These are phyloP conservation scores for Hypericum perforatum DNA, from an alignment of 345 rosid species.

Conservation along the genomic window DNA sequence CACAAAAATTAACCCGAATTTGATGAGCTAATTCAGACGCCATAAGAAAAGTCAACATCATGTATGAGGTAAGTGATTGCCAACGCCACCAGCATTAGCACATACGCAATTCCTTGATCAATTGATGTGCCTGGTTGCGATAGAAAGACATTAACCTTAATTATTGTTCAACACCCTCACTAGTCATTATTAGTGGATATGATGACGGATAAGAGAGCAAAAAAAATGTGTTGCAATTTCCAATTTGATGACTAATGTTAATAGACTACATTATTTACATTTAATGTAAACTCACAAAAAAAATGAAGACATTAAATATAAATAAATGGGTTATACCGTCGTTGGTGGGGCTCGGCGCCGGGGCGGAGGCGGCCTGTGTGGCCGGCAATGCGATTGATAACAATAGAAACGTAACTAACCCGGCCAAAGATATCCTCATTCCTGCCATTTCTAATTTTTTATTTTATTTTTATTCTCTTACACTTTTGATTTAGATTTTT, in stretches of 20 bases:
- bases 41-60: conserved; percentile 23
- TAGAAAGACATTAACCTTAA: not conserved
- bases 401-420: conserved; percentile 27
- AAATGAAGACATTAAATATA: not conserved
- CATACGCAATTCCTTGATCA: conserved; percentile 84
- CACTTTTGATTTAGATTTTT: no score
- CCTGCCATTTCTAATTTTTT: conserved; percentile 33
- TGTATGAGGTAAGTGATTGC: conserved; percentile 83
- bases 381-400: conserved; percentile 40
- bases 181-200: no score
- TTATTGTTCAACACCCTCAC: no score
- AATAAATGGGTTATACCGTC: conserved; percentile 38
- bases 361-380: conserved; percentile 42
- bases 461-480: not conserved
- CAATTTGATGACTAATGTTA: no score
- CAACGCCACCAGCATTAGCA: conserved; percentile 81
- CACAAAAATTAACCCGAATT: no score
- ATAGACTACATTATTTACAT: not conserved
- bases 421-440: conserved; percentile 30
- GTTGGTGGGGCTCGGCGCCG: conserved; percentile 50
- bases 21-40: conserved; percentile 11
- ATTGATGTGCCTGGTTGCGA: conserved; percentile 58
- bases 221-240: no score
- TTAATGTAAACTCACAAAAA: not conserved
- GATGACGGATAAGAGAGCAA: no score